A percentile compares a stretch with the other conserved stretches of the same genome.
These are phyloP conservation scores for Komagataella phaffii DNA, from an alignment of 805 yeast genomes.

Conservation along the genomic window DNA sequence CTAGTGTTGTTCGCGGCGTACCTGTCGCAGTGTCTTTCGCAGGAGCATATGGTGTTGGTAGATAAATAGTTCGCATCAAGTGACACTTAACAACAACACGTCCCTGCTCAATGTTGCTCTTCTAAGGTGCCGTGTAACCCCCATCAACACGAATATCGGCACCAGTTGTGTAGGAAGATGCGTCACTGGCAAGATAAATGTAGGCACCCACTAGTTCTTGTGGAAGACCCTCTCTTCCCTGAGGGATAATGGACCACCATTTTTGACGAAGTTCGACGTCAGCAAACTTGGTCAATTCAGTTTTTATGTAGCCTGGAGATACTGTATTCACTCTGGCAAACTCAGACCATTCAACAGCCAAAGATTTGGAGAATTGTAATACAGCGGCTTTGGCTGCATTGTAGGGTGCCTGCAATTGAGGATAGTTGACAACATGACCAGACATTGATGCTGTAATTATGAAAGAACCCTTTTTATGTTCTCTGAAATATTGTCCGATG, in stretches of 20 bases:
- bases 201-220: constrained; percentile 72
- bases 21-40: not conserved
- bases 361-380: constrained; percentile 58
- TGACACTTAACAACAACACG: not conserved
- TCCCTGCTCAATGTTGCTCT: not conserved
- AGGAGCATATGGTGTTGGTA: not conserved
- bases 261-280: constrained; percentile 27
- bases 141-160: constrained; percentile 70
- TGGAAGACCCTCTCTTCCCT: constrained; percentile 67
- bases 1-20: not conserved
- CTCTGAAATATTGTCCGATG: constrained; percentile 59
- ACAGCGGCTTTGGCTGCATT: constrained; percentile 83
- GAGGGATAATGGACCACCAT: constrained; percentile 44
- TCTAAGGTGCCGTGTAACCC: constrained; percentile 45
- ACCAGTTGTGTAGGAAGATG: constrained; percentile 71
- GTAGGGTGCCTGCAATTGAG: constrained; percentile 78
- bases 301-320: constrained; percentile 78
- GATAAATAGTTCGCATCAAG: not conserved
- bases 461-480: constrained; percentile 66
- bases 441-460: constrained; percentile 85
- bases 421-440: constrained; percentile 76
- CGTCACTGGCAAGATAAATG: constrained; percentile 68
- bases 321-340: constrained; percentile 77
- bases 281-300: constrained; percentile 44
- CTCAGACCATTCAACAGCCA: constrained; percentile 83